Conservation (phyloP, 1,139 yeast species). For the Yamadazyma friedrichii region DNA sequence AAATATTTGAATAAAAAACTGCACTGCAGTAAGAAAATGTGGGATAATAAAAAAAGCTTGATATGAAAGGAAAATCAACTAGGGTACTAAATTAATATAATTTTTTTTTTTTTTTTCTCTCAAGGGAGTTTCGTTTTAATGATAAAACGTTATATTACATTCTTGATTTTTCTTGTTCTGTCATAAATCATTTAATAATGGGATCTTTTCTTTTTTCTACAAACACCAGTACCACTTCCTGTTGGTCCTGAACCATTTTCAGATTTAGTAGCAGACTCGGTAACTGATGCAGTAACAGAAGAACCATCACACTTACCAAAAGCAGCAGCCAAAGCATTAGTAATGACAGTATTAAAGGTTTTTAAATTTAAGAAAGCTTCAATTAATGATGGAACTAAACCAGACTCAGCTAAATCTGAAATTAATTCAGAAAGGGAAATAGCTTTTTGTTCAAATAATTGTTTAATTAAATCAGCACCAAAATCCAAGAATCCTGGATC, state of each 20-base stretch:
- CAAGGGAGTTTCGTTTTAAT: neutral
- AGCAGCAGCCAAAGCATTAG: constrained; percentile 48
- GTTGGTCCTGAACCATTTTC: constrained; percentile 17
- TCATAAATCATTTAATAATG: constrained; percentile 11
- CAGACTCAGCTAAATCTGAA: constrained; percentile 34
- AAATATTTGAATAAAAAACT: neutral
- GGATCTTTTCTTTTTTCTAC: constrained; percentile 21
- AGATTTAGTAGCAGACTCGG: constrained; percentile 20
- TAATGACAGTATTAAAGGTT: constrained; percentile 41
- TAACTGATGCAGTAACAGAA: constrained; percentile 25
- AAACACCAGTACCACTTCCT: constrained; percentile 13
- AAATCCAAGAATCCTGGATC: constrained; percentile 39
- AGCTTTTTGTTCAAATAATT: constrained; percentile 31
- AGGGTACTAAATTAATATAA: constrained; percentile 11
- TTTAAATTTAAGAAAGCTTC: constrained; percentile 39
- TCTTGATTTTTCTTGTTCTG: neutral
- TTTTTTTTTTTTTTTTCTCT: neutral
- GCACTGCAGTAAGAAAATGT: constrained; percentile 5
- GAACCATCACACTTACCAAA: constrained; percentile 39
- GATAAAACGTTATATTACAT: constrained; percentile 2
- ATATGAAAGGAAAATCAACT: neutral
- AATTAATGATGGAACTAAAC: constrained; percentile 39
- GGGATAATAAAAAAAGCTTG: neutral
- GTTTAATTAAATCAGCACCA: constrained; percentile 40
- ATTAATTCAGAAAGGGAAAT: constrained; percentile 29